Base-by-base conservation (phyloP, 305 asterid genomes). In the Andrographis paniculata region DNA sequence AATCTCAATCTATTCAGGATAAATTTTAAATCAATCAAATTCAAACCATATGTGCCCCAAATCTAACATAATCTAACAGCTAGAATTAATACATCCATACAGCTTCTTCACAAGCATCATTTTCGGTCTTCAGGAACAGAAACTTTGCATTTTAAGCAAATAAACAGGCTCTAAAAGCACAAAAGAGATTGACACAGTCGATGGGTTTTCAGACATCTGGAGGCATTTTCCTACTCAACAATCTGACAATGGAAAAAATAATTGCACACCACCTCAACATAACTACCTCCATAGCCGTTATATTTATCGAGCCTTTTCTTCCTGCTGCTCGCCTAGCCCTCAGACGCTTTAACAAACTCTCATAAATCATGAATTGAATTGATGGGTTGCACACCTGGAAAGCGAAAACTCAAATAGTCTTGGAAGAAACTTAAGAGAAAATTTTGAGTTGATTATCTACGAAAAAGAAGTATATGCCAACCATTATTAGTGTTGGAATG, bases 341-440 rank as follows among this genome's bases (percentile, higher is more conserved):
- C 62, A 87, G 66, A 61, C 48, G 78, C 75, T 82, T 82, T 59
- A 80, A 63, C 61, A 79, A 68, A 61, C 80, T 79, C 73, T 87
- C 97, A 39, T 84, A 84, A 52, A 87, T 87, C 97, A 87, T 77
- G 77, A 87, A 87, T 75, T 87, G 97, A 55, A 87, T 87, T 17
- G 97, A 81, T 56, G 97, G 97, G 61, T 87, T 87, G 75, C 94
- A 81, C 46, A 87, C 97, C 94, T 85, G 69, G 31, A 21, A 47
- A 39, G 64, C 68, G 64, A 56, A 50, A 51, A 48, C 40, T 18
- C 21, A 49, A 52, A 60, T 17, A 38, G 45, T 14, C 41, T 50
- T 30, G 59, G 56, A 56, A 69, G 59, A 47, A 64, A 38, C 24
- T 36, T 10, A 45, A 36, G 42, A 48, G 47, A 50, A 24, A 4